Base-by-base conservation (phyloP, 768 basidiomycete genomes). In the Leucosporidium yakuticum region DNA sequence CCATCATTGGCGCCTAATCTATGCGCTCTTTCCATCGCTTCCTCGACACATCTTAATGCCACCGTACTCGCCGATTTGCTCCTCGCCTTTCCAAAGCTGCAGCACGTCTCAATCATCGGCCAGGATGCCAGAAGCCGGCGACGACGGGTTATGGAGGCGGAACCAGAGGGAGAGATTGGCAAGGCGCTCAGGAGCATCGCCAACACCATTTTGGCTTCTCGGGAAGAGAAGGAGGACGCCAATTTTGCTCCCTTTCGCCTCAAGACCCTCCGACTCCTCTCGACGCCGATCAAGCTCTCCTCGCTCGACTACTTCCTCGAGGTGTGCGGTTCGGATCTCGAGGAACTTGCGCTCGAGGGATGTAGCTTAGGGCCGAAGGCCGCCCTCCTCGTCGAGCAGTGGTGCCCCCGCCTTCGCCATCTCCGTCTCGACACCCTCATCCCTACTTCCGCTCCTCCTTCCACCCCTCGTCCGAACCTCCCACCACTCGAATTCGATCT, bases 231-330 rank as follows among this genome's bases (percentile, higher is more conserved):
- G 17, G 29, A 31, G 17, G 54, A 27, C 5, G 29, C 31, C 5
- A 4, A 55, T 17, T 19, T 3, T 29, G 29, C 11, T 4, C 23
- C 14, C 20, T 39, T 34, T 9, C 31, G 27, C 5, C 53, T 63
- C 36, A 15, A 23, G 25, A 54, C 39, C 25, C 51, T 63, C 36
- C 17, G 19, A 20, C 15, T 63, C 12, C 62, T 53, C 20, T 36
- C 53, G 14, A 55, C 62, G 53, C 53, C 62, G 1, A 4, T 55
- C 25, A 39, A 54, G 39, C 36, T 55, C 12, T 25, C 36, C 34
- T 20, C 62, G 0, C n/a, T 63, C 62, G 62, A 54, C 27, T 19
- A 14, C 25, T 55, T 63, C 19, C 62, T 63, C 27, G 53, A 63
- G 39, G 21, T 12, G 4, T 39, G n/a, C 36, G 62, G 53, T 53